Conservation (phyloP, 768 basidiomycete species). For the Tulasnella sp. region DNA sequence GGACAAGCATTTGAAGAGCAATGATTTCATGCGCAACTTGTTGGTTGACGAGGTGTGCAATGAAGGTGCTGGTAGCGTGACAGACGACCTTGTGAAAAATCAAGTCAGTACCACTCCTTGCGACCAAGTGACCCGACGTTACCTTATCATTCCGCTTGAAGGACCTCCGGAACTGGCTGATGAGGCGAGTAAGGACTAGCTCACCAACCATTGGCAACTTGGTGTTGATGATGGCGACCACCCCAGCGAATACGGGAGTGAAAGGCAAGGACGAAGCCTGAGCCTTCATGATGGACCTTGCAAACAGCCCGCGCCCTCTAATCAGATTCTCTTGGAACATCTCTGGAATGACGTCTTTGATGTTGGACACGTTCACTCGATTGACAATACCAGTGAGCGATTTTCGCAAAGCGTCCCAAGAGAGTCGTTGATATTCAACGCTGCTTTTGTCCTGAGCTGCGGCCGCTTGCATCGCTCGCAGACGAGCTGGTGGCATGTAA, state of each 20-base stretch:
- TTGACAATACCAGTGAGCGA: slow-evolving; percentile 99
- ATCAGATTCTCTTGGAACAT: slow-evolving; percentile 91
- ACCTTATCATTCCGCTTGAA: slow-evolving; percentile 99
- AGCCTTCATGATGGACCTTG: slow-evolving; percentile 95
- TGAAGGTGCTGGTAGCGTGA: slow-evolving; percentile 84
- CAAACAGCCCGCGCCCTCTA: slow-evolving; percentile 85
- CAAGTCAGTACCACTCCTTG: background rate
- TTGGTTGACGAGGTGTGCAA: slow-evolving; percentile 65
- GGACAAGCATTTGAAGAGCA: slow-evolving; percentile 87
- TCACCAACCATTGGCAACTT: slow-evolving; percentile 97
- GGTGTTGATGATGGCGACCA: slow-evolving; percentile 92
- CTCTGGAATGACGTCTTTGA: slow-evolving; percentile 87
- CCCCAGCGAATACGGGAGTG: slow-evolving; percentile 91
- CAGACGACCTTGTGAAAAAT: slow-evolving; percentile 65
- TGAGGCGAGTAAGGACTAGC: slow-evolving; percentile 74
- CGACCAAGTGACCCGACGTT: slow-evolving; percentile 23
- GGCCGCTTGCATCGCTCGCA: slow-evolving; percentile 82
- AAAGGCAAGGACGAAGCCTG: slow-evolving; percentile 95
- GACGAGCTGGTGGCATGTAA: slow-evolving; percentile 90
- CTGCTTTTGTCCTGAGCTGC: slow-evolving; percentile 75
- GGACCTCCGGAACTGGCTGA: slow-evolving; percentile 89
- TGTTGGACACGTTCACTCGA: slow-evolving; percentile 93
- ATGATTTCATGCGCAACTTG: slow-evolving; percentile 88
- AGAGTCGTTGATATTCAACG: slow-evolving; percentile 85
- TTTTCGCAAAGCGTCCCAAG: slow-evolving; percentile 97